Percentiles rank a stretch among this genome's conserved stretches.
Conservation (phyloP, 2,329 filamentous ascomycete genomes). For the Verticillium nonalfalfae region DNA sequence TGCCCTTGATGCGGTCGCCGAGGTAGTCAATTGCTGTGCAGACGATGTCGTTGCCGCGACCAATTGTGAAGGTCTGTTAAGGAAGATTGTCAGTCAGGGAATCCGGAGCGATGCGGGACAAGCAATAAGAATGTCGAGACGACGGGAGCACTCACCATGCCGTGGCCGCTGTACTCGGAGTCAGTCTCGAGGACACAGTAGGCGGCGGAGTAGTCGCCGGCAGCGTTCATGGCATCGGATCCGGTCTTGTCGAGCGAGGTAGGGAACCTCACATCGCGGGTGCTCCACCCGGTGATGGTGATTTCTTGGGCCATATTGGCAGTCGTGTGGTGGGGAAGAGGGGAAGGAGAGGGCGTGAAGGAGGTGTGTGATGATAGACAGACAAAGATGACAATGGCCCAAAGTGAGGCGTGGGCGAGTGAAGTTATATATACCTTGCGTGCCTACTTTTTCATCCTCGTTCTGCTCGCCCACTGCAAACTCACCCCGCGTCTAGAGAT, state of each 20-base stretch:
- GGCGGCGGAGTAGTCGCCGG: constrained; percentile 87
- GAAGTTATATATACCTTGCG: neutral
- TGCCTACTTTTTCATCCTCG: neutral
- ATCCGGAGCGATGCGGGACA: neutral
- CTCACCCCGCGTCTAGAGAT: constrained; percentile 8
- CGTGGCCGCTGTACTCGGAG: constrained; percentile 63
- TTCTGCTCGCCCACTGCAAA: neutral
- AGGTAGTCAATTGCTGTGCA: constrained; percentile 78
- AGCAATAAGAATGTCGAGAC: neutral
- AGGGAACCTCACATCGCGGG: constrained; percentile 71
- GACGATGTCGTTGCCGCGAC: constrained; percentile 87
- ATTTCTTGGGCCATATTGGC: constrained; percentile 40
- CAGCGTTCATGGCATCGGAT: constrained; percentile 94
- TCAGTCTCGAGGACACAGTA: constrained; percentile 89
- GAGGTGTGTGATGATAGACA: neutral
- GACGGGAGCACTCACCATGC: constrained; percentile 53
- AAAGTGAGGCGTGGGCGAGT: neutral
- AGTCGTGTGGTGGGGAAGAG: neutral
- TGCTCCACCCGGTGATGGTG: constrained; percentile 66
- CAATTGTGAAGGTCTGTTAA: constrained; percentile 67
- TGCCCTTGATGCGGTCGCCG: constrained; percentile 67
- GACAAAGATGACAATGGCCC: neutral
- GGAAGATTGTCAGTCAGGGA: neutral
- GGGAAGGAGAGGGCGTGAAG: neutral
- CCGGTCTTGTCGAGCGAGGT: constrained; percentile 97